Evolutionary conservation across 257 asterid genomes (phyloP).

Genomic region (Cinchona pubescens): DNA sequence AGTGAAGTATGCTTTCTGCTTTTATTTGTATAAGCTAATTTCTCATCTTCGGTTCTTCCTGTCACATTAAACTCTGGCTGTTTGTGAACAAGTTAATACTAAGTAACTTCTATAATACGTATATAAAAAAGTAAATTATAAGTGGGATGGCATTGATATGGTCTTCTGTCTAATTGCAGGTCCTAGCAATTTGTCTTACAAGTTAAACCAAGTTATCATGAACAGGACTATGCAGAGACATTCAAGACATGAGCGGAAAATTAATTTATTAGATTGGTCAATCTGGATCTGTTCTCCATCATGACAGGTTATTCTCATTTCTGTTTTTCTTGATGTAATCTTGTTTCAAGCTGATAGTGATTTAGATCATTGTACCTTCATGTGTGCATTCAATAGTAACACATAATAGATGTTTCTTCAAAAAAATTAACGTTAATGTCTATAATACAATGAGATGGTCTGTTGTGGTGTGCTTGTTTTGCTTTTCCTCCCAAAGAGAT

Average conservation of each 20-base stretch:
- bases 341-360: neutral
- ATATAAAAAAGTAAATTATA: constrained; percentile 10
- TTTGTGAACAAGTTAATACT: too few relatives aligned
- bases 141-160: neutral
- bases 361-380: neutral
- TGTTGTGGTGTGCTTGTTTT: neutral
- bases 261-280: neutral
- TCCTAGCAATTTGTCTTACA: neutral
- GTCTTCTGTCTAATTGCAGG: neutral
- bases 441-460: neutral
- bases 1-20: constrained; percentile 14
- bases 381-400: neutral
- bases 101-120: too few relatives aligned
- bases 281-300: neutral
- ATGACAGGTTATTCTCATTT: constrained; percentile 10
- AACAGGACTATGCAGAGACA: constrained; percentile 8
- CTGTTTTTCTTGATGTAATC: neutral
- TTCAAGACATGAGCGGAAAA: neutral
- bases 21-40: neutral
- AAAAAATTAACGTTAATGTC: neutral
- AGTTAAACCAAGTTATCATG: neutral
- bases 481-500: neutral
- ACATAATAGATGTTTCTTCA: neutral
- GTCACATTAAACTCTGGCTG: neutral
- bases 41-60: neutral